A percentile compares a stretch with the other conserved stretches of the same genome.
Conservation (phyloP, 148 eudicot species). For the Pharnaceum exiguum region DNA sequence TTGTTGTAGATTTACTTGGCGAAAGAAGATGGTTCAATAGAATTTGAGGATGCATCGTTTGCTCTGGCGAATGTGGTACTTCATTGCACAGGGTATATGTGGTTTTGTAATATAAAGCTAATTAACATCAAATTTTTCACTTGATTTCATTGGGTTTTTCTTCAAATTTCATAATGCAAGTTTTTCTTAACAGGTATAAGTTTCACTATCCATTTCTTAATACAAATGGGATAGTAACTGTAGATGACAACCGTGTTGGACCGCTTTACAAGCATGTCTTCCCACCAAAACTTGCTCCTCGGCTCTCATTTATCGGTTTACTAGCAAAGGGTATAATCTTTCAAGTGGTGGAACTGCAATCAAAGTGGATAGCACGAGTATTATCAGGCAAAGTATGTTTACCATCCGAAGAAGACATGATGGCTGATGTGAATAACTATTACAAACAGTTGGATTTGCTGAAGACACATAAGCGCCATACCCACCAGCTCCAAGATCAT, state of each 20-base stretch:
- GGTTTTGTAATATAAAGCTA: neutral
- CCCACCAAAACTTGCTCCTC: slow-evolving; percentile 31
- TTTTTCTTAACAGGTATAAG: slow-evolving; percentile 28
- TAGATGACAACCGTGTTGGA: slow-evolving; percentile 42
- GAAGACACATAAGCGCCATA: slow-evolving; percentile 21
- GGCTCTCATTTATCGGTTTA: slow-evolving; percentile 33
- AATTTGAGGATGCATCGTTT: slow-evolving; percentile 32
- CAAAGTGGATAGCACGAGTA: slow-evolving; percentile 35
- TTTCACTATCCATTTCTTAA: slow-evolving; percentile 29
- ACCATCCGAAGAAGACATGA: slow-evolving; percentile 39
- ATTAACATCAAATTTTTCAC: neutral
- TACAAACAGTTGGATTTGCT: slow-evolving; percentile 14
- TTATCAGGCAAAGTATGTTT: slow-evolving; percentile 27
- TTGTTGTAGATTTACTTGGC: slow-evolving; percentile 18
- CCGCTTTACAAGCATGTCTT: slow-evolving; percentile 49
- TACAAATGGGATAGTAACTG: slow-evolving; percentile 29
- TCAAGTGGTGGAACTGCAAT: slow-evolving; percentile 26
- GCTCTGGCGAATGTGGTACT: slow-evolving; percentile 30
- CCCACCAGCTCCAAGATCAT: slow-evolving; percentile 1
- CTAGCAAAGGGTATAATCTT: slow-evolving; percentile 3
- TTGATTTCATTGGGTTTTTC: slow-evolving; percentile 9
- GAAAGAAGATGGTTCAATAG: slow-evolving; percentile 30
- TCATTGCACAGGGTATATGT: slow-evolving; percentile 53
- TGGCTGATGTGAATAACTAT: slow-evolving; percentile 16
- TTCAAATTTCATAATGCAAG: no score